A percentile compares a stretch with the other conserved stretches of the same genome.
These are phyloP conservation scores for Cocos nucifera DNA, from an alignment of 176 grass and related monocot species.

Conservation along the genomic window DNA sequence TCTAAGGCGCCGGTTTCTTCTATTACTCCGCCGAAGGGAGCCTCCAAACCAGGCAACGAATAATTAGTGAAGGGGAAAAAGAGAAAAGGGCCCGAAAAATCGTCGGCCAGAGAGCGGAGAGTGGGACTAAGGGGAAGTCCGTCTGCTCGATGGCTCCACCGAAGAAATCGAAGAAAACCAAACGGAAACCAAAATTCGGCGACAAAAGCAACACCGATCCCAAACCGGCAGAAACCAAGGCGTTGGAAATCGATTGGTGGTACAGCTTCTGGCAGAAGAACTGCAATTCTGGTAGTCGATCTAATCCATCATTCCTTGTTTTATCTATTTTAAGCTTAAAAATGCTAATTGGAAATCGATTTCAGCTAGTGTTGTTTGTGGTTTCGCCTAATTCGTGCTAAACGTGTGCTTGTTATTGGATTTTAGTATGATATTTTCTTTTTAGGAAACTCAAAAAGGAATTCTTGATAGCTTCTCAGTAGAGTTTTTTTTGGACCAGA, in stretches of 20 bases:
- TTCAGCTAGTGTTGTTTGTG: background rate
- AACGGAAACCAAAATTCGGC: slow-evolving; percentile 55
- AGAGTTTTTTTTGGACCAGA: no score
- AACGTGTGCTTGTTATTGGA: no score
- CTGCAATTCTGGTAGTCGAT: slow-evolving; percentile 28
- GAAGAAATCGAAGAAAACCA: slow-evolving; percentile 75
- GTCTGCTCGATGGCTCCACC: slow-evolving; percentile 30
- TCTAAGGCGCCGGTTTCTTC: no score
- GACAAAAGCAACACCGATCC: slow-evolving; percentile 26
- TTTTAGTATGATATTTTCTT: no score
- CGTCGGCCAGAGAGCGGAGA: no score
- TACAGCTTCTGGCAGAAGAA: slow-evolving; percentile 69
- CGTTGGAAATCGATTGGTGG: slow-evolving; percentile 90
- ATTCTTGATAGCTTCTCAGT: no score
- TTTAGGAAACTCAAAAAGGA: no score
- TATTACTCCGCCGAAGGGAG: no score
- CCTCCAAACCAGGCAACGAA: no score
- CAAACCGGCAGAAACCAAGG: slow-evolving; percentile 34
- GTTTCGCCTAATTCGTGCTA: background rate
- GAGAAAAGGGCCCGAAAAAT: no score
- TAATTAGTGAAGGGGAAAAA: no score
- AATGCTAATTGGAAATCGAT: background rate
- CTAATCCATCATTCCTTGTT: background rate
- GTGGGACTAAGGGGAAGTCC: background rate
- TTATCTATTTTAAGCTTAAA: background rate